Evolutionary conservation across 495 filamentous ascomycete species (phyloP), one percentile per base, ranked within the genome.

Genomic region (Penicillium cataractarum): DNA sequence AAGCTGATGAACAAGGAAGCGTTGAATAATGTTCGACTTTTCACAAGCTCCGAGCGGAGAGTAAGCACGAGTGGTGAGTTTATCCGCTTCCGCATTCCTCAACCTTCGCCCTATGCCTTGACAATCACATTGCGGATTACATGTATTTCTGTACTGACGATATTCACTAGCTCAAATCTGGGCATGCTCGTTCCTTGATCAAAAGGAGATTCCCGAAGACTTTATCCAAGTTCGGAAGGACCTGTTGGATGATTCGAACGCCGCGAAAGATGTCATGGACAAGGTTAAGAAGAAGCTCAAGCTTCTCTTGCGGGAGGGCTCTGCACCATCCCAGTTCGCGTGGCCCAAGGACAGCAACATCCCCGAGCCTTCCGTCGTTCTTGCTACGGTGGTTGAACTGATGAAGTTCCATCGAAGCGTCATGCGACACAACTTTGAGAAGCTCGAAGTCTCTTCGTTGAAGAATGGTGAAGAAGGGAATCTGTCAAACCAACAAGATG

Each of bases 251-350:
- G 95, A 99, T 71, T 97, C 92, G 1, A 99, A 99, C 76, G 95
- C 95, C n/a, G 95, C 95, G 56, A 99, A 99, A 74, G 96, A 98
- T 76, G 93, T 96, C 67, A 99, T 97, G 93, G 95, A 99, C 76
- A 97, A 96, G 73, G 95, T 99, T 50, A 99, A 99, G 82, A 98
- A 97, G 84, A 97, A 96, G 85, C 82, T 99, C 6, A 99, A 99
- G 77, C 85, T 89, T 2, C 82, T 99, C 39, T 78, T 99, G 56
- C 85, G 95, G 27, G 89, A 96, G 72, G 96, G 96, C 3, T 92
- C 90, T 57, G 90, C 94, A 7, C 93, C 95, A 17, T 86, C 92
- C 19, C 93, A 98, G 70, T 99, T 99, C 71, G 92, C 94, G 46
- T 99, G 95, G 95, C 95, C 95, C n/a, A 88, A 91, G 55, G 83